Evolutionary conservation across 2,329 filamentous ascomycete species (phyloP).

Genomic region (Dactylonectria estremocensis): DNA sequence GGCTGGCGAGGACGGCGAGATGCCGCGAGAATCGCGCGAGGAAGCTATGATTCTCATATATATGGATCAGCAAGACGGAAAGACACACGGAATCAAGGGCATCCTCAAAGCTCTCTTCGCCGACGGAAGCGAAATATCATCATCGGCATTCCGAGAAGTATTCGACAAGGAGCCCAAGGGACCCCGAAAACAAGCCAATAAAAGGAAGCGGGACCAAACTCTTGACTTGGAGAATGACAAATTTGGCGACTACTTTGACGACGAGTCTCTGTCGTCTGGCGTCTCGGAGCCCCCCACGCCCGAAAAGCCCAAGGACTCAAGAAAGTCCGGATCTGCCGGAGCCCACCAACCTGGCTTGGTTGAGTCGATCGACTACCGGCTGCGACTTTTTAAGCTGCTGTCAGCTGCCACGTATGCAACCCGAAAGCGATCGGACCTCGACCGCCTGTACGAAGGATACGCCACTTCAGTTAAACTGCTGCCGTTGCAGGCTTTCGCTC

Average conservation of each 20-base stretch:
- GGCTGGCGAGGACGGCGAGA: constrained; percentile 40
- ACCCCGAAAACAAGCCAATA: constrained; percentile 59
- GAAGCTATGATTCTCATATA: constrained; percentile 76
- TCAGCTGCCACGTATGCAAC: constrained; percentile 65
- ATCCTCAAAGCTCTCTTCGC: constrained; percentile 79
- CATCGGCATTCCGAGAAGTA: constrained; percentile 74
- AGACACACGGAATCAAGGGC: constrained; percentile 64
- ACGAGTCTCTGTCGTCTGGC: constrained; percentile 67
- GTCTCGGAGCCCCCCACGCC: constrained; percentile 64
- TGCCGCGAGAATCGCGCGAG: constrained; percentile 55
- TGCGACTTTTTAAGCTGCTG: constrained; percentile 73
- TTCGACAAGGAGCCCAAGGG: constrained; percentile 74
- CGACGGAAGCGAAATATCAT: constrained; percentile 69
- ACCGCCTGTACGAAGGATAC: constrained; percentile 72
- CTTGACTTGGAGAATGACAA: constrained; percentile 73
- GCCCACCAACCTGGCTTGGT: constrained; percentile 51
- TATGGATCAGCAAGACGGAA: constrained; percentile 62
- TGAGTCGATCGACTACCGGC: constrained; percentile 73
- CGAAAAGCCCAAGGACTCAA: constrained; percentile 53
- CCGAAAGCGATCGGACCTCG: constrained; percentile 57
- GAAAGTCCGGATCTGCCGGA: constrained; percentile 42
- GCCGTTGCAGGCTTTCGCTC: constrained; percentile 70
- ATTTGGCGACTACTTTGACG: constrained; percentile 73
- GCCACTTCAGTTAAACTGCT: constrained; percentile 71
- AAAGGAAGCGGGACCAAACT: constrained; percentile 63